Evolutionary conservation across 768 basidiomycete genomes (phyloP).

Genomic region (Mrakia hoshinonis): DNA sequence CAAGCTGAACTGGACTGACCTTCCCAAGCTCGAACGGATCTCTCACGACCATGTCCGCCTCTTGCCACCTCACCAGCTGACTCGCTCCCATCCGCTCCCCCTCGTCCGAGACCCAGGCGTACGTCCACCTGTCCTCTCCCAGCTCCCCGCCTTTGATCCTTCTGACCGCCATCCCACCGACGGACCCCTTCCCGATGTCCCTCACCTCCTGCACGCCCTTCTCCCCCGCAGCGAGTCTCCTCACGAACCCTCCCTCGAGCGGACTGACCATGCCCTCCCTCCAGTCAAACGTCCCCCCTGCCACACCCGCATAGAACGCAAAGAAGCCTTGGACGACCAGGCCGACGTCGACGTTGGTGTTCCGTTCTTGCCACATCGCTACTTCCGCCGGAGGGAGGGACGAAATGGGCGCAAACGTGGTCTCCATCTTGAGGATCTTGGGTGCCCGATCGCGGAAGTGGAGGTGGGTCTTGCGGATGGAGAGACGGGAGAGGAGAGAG

Average conservation of each 20-base stretch:
- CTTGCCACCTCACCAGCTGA: not conserved
- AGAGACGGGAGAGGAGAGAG: not conserved
- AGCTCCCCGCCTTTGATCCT: not conserved
- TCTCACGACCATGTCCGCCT: not conserved
- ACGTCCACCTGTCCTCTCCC: not conserved
- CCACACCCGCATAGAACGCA: slow-evolving; percentile 12
- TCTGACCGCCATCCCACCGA: not conserved
- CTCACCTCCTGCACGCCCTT: not conserved
- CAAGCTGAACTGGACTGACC: not conserved
- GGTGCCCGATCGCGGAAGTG: not conserved
- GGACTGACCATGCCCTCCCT: not conserved
- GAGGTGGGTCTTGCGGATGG: slow-evolving; percentile 1
- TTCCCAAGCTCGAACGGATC: slow-evolving; percentile 14
- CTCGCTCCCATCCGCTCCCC: not conserved
- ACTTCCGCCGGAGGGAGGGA: not conserved
- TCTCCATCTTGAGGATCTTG: not conserved
- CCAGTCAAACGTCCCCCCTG: not conserved
- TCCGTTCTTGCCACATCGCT: not conserved
- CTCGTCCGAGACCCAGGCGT: not conserved
- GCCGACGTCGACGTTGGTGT: slow-evolving; percentile 15
- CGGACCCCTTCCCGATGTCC: not conserved
- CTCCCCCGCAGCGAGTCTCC: not conserved
- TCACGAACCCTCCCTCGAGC: not conserved
- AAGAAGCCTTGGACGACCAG: slow-evolving; percentile 14
- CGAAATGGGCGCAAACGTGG: slow-evolving; percentile 17